Conservation (phyloP, 2,329 filamentous ascomycete genomes). For the Graphiopsis chlorocephala region DNA sequence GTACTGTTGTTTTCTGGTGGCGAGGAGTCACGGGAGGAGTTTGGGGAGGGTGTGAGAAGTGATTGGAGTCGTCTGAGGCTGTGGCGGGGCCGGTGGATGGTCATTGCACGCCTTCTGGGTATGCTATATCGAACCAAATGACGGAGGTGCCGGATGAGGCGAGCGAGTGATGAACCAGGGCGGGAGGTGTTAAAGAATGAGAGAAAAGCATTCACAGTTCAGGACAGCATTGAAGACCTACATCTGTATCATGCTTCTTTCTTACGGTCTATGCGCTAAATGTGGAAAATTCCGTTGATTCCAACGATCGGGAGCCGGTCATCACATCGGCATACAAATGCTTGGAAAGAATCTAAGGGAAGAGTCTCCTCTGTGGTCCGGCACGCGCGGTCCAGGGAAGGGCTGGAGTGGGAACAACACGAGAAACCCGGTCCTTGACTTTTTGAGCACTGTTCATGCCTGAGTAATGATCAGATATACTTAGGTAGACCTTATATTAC, state of each 20-base stretch:
- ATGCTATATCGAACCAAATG: not conserved
- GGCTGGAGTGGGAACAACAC: not conserved
- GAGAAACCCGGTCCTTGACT: not conserved
- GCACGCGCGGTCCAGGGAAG: not conserved
- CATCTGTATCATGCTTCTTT: not conserved
- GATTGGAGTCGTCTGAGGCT: slow-evolving; percentile 9
- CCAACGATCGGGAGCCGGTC: slow-evolving; percentile 1
- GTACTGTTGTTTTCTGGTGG: not conserved
- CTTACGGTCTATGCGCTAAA: not conserved
- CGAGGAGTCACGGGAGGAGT: slow-evolving; percentile 1
- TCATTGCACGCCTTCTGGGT: not conserved
- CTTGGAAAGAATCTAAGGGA: not conserved
- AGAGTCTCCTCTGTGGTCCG: not conserved
- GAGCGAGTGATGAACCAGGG: not conserved
- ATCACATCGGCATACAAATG: not conserved
- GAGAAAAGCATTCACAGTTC: not conserved
- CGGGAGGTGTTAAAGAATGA: not conserved
- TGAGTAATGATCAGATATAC: not conserved
- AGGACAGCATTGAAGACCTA: not conserved
- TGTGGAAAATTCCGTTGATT: not conserved
- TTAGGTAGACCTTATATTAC: not conserved
- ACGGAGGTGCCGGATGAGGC: not conserved
- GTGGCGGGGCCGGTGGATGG: slow-evolving; percentile 11
- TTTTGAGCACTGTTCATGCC: not conserved
- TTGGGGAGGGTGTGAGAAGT: not conserved